Evolutionary conservation across 345 rosid species (phyloP).

Genomic region (Psidium friedrichsthalianum): DNA sequence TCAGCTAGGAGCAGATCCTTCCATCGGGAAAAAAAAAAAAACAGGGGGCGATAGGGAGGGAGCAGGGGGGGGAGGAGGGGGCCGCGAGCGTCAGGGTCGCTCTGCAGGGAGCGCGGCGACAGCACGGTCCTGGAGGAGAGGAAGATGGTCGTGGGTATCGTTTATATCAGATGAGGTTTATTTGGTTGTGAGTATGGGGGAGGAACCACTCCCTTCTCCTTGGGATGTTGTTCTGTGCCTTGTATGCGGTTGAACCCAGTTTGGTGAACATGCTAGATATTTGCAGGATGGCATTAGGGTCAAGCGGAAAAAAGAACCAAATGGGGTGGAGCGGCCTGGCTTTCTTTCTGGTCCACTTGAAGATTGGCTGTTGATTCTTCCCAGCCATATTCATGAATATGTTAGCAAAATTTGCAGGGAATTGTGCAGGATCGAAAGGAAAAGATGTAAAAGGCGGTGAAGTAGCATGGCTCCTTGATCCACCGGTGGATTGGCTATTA

Average conservation of each 20-base stretch:
- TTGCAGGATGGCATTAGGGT: not conserved
- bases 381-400: conserved; percentile 6
- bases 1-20: not conserved
- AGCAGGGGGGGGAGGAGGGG: no score
- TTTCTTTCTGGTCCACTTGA: conserved; percentile 1
- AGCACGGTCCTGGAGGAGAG: no score
- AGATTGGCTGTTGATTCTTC: conserved; percentile 6
- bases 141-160: no score
- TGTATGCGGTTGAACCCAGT: conserved; percentile 2
- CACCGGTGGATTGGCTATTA: conserved; percentile 11
- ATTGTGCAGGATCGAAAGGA: not conserved
- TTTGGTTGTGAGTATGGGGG: no score
- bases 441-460: not conserved
- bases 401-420: not conserved
- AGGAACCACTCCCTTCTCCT: conserved; percentile 15
- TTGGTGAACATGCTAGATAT: conserved; percentile 3
- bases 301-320: conserved; percentile 3
- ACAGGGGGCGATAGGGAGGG: no score
- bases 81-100: no score
- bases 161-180: no score
- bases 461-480: conserved; percentile 1
- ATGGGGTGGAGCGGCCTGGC: not conserved
- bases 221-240: conserved; percentile 26
- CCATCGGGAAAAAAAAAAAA: no score
- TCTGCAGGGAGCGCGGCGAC: no score